These are phyloP conservation scores for Aspergillus flavus DNA, from an alignment of 2,329 filamentous ascomycete genomes.

Conservation along the genomic window DNA sequence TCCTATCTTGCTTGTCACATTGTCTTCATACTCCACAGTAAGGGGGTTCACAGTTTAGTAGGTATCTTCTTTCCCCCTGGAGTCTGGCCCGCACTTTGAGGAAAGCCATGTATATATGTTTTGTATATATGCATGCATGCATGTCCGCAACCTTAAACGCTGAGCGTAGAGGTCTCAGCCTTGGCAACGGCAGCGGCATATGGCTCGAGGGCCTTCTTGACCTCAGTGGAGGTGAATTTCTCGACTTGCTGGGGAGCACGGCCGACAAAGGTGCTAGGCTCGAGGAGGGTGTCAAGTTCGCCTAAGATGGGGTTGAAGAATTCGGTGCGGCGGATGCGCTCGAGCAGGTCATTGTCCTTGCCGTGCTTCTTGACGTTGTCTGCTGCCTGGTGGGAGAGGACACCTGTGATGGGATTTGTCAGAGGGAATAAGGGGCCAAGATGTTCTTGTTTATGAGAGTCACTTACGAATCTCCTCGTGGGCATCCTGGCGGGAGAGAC, in stretches of 20 bases:
- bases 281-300: constrained; percentile 69
- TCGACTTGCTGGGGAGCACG: constrained; percentile 57
- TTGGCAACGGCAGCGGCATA: constrained; percentile 46
- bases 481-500: constrained; percentile 74
- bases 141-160: constrained; percentile 34
- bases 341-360: constrained; percentile 77
- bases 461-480: constrained; percentile 76
- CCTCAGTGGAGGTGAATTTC: constrained; percentile 54
- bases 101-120: not conserved
- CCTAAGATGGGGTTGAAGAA: constrained; percentile 74
- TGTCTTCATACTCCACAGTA: not conserved
- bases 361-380: constrained; percentile 72
- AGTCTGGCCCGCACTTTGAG: not conserved
- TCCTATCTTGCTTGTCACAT: not conserved
- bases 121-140: not conserved
- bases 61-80: not conserved
- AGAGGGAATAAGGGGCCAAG: not conserved
- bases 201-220: constrained; percentile 50
- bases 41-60: not conserved
- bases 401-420: constrained; percentile 40
- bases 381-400: constrained; percentile 76
- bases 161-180: constrained; percentile 42
- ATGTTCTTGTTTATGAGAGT: not conserved
- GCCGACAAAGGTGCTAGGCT: constrained; percentile 64
- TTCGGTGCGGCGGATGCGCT: constrained; percentile 69